These are phyloP conservation scores for Trichocladium antarcticum DNA, from an alignment of 495 filamentous ascomycete species.

Conservation along the genomic window DNA sequence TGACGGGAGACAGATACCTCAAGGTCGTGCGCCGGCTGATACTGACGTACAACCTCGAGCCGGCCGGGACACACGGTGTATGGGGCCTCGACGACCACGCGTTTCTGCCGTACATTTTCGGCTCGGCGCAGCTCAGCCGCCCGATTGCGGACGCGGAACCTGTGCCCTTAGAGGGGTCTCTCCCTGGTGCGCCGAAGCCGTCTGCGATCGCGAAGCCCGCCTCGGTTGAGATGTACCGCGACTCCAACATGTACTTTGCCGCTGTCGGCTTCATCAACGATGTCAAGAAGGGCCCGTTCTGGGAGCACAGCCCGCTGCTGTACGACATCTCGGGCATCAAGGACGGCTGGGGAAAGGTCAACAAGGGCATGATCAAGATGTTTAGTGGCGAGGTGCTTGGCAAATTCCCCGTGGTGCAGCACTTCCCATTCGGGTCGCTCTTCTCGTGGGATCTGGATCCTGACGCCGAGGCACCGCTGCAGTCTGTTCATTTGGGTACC, in stretches of 20 bases:
- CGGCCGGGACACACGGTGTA: slow-evolving; percentile 88
- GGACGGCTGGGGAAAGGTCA: slow-evolving; percentile 95
- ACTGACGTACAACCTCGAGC: slow-evolving; percentile 86
- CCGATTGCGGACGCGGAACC: slow-evolving; percentile 53
- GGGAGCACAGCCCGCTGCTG: slow-evolving; percentile 93
- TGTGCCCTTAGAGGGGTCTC: slow-evolving; percentile 65
- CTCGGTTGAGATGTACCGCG: slow-evolving; percentile 56
- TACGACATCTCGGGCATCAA: slow-evolving; percentile 88
- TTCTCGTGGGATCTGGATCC: slow-evolving; percentile 76
- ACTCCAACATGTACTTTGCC: slow-evolving; percentile 86
- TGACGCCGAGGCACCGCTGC: slow-evolving; percentile 36
- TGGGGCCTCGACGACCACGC: slow-evolving; percentile 97
- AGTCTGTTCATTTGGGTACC: slow-evolving; percentile 47
- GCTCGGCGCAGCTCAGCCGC: slow-evolving; percentile 75
- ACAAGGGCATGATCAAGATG: slow-evolving; percentile 99
- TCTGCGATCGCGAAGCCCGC: slow-evolving; percentile 52
- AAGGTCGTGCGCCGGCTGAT: slow-evolving; percentile 74
- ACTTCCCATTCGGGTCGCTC: slow-evolving; percentile 84
- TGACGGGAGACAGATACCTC: slow-evolving; percentile 49
- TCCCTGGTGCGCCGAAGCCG: slow-evolving; percentile 58
- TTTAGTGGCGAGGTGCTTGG: slow-evolving; percentile 86
- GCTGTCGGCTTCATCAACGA: slow-evolving; percentile 98
- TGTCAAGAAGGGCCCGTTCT: slow-evolving; percentile 94
- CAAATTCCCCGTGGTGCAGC: slow-evolving; percentile 94
- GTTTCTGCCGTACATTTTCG: slow-evolving; percentile 94